These are phyloP conservation scores for Brassica juncea DNA, from an alignment of 345 rosid species.

Conservation along the genomic window DNA sequence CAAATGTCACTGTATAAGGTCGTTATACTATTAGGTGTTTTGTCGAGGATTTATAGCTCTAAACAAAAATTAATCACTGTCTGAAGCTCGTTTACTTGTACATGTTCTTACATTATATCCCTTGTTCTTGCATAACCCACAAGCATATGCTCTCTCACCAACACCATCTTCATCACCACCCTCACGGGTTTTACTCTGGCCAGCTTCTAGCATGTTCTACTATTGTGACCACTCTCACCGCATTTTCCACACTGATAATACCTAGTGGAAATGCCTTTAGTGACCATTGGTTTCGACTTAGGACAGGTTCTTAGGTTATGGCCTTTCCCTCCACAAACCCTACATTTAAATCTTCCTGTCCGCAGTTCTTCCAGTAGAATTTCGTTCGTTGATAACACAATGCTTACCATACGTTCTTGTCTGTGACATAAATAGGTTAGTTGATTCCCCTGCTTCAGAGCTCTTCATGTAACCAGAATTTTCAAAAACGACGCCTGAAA, in stretches of 20 bases:
- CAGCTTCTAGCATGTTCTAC: conserved; percentile 60
- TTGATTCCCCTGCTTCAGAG: conserved; percentile 51
- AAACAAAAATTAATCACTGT: conserved; percentile 11
- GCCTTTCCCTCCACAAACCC: conserved; percentile 71
- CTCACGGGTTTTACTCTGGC: conserved; percentile 16
- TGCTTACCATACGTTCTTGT: conserved; percentile 40
- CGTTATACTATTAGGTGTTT: not conserved
- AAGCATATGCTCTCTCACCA: conserved; percentile 42
- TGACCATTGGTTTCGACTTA: conserved; percentile 37
- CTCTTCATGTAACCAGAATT: conserved; percentile 35
- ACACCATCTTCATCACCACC: conserved; percentile 1
- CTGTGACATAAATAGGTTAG: conserved; percentile 42
- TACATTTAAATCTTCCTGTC: conserved; percentile 70
- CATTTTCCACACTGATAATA: conserved; percentile 54
- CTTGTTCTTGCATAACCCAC: conserved; percentile 49
- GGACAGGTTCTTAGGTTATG: conserved; percentile 85
- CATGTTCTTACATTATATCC: conserved; percentile 67
- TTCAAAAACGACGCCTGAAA: conserved; percentile 39
- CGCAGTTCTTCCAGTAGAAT: conserved; percentile 74
- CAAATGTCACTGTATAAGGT: not conserved
- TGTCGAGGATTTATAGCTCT: not conserved
- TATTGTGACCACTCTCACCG: conserved; percentile 64
- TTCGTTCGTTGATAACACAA: conserved; percentile 24
- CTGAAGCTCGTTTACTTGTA: conserved; percentile 40
- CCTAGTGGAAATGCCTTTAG: conserved; percentile 35